Evolutionary conservation across 2,329 filamentous ascomycete genomes (phyloP), one percentile per base, ranked within the genome.

Genomic region (Fusarium sp.): DNA sequence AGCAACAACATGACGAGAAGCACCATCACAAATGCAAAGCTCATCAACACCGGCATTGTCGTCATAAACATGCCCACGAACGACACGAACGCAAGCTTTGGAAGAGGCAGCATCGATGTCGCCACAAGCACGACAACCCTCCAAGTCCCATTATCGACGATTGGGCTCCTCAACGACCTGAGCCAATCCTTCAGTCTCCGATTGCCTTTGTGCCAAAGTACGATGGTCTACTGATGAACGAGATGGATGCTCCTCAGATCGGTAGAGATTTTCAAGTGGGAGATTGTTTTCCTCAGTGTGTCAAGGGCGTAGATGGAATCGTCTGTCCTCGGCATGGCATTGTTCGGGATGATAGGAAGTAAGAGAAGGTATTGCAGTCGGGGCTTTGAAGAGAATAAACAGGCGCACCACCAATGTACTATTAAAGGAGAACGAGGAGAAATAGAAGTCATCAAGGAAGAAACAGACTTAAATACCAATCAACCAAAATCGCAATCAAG

Each of bases 161-260:
- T 10, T 38, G 44, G 58, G 18, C 42, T n/a, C 61, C 36, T 14
- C 67, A 27, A 8, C 49, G 18, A 14, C 69, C 69, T 5, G 51
- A 62, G 4, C 59, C 63, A 11, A 25, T 51, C 8, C 10, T 65
- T 0, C 51, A 56, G 8, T 13, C 50, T 4, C 33, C 61, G 6
- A 25, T 13, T 16, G 8, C n/a, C 4, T 36, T 54, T 27, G 6
- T 34, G 7, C 25, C 20, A 36, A 46, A 16, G 13, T 54, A 70
- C 7, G 13, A 8, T 18, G 49, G 40, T 34, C 9, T 42, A 6
- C 38, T 44, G 20, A 55, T 23, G 11, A 74, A 74, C 33, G 69
- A 69, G 7, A 74, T 74, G 73, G 72, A 74, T 46, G 73, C 73
- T 6, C 73, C 73, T n/a, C 73, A 74, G 60, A 61, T 73, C 18